These are phyloP conservation scores for Boletus eberwhitei DNA, from an alignment of 768 basidiomycete genomes.

Conservation along the genomic window DNA sequence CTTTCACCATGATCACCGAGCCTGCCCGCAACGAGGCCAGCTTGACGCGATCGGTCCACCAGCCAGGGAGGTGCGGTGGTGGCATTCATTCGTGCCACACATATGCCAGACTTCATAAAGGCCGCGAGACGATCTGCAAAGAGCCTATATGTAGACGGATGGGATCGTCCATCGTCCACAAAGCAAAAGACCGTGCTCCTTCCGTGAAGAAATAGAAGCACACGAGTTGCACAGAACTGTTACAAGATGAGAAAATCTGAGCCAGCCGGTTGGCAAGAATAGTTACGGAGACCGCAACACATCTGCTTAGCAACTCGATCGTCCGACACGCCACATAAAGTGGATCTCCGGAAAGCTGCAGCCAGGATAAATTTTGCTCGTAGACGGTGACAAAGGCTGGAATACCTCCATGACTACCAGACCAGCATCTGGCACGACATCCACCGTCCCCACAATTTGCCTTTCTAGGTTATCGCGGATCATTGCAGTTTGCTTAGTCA, in stretches of 20 bases:
- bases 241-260: not conserved
- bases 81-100: conserved; percentile 2
- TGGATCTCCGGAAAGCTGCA: not conserved
- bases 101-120: conserved; percentile 9
- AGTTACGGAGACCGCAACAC: not conserved
- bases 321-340: not conserved
- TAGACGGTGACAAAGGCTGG: not conserved
- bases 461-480: conserved; percentile 8
- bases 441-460: conserved; percentile 1
- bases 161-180: conserved; percentile 6
- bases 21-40: conserved; percentile 15
- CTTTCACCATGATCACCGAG: conserved; percentile 15
- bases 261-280: not conserved
- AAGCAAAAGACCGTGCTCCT: not conserved
- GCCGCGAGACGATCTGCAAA: conserved; percentile 13
- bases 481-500: conserved; percentile 18
- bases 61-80: conserved; percentile 1
- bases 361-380: not conserved
- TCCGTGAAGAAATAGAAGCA: conserved; percentile 3
- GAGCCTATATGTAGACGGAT: not conserved
- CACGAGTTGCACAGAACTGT: not conserved
- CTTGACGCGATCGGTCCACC: conserved; percentile 5
- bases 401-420: not conserved
- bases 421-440: not conserved
- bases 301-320: not conserved